Evolutionary conservation across 495 filamentous ascomycete species (phyloP).

Genomic region (Chaetomium fimeti): DNA sequence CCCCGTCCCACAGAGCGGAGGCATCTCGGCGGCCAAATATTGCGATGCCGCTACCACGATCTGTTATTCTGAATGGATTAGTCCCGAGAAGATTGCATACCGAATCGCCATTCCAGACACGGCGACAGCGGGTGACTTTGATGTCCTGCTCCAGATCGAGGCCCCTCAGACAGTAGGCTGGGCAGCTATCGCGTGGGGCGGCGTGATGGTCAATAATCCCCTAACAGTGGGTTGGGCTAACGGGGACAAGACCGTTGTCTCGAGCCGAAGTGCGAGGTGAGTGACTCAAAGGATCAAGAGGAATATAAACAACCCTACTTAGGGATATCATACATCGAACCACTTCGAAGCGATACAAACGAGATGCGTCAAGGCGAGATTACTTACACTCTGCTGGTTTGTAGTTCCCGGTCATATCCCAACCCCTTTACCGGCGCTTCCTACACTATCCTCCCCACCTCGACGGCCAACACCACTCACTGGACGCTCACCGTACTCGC

Average conservation of each 20-base stretch:
- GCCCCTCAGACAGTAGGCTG: slow-evolving; percentile 42
- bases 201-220: slow-evolving; percentile 44
- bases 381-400: background rate
- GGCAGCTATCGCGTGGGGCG: slow-evolving; percentile 44
- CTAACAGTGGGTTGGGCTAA: slow-evolving; percentile 42
- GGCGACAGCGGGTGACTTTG: slow-evolving; percentile 36
- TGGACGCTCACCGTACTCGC: slow-evolving; percentile 41
- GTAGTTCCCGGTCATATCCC: slow-evolving; percentile 35
- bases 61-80: slow-evolving; percentile 41
- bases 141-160: slow-evolving; percentile 39
- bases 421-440: slow-evolving; percentile 26
- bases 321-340: no score
- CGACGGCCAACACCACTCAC: slow-evolving; percentile 38
- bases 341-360: background rate
- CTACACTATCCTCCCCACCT: slow-evolving; percentile 32
- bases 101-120: slow-evolving; percentile 43
- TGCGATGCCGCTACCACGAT: slow-evolving; percentile 38
- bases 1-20: slow-evolving; percentile 28
- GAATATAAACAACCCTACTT: background rate
- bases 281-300: background rate
- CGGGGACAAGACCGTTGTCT: slow-evolving; percentile 29
- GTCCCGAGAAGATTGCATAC: slow-evolving; percentile 35
- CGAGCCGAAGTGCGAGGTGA: slow-evolving; percentile 34
- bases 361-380: background rate
- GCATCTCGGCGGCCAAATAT: slow-evolving; percentile 27